Conservation (phyloP, 2,329 filamentous ascomycete species). For the Ophiocordyceps unilateralis region DNA sequence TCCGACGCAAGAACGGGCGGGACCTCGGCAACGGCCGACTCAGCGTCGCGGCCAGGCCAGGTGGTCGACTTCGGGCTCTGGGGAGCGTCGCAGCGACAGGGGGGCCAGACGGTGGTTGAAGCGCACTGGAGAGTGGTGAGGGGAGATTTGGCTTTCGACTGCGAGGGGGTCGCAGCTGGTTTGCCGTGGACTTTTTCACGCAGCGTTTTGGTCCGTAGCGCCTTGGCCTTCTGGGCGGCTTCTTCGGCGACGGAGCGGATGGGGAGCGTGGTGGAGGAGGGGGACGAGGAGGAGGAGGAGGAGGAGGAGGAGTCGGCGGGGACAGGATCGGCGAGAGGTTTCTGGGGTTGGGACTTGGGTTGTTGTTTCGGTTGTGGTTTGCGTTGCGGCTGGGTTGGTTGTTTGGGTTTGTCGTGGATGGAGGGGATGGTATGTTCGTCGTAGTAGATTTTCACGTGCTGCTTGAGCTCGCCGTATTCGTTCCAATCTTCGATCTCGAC, state of each 20-base stretch:
- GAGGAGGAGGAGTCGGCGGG: constrained; percentile 4
- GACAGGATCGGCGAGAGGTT: constrained; percentile 10
- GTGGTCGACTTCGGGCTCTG: neutral
- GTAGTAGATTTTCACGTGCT: constrained; percentile 57
- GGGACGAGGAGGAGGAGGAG: constrained; percentile 2
- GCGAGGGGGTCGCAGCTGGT: too few relatives aligned
- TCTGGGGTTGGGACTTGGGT: constrained; percentile 1
- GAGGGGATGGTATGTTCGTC: constrained; percentile 42
- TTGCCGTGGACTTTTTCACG: constrained; percentile 38
- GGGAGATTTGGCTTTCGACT: too few relatives aligned
- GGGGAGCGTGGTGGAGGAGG: constrained; percentile 16
- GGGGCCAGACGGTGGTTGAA: neutral
- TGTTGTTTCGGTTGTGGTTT: neutral
- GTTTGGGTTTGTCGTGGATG: constrained; percentile 29
- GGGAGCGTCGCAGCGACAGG: neutral
- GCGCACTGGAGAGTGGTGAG: neutral
- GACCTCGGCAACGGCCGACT: neutral
- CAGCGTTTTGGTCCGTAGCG: constrained; percentile 34
- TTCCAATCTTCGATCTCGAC: constrained; percentile 98
- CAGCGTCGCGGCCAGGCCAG: neutral
- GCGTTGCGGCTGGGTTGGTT: neutral
- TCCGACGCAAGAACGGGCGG: neutral
- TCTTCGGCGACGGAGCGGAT: constrained; percentile 44
- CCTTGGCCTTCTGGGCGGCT: constrained; percentile 45
- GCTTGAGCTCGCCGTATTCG: constrained; percentile 87